These are phyloP conservation scores for Brachypodium distachyon DNA, from an alignment of 202 grass and related monocot species.

Conservation along the genomic window DNA sequence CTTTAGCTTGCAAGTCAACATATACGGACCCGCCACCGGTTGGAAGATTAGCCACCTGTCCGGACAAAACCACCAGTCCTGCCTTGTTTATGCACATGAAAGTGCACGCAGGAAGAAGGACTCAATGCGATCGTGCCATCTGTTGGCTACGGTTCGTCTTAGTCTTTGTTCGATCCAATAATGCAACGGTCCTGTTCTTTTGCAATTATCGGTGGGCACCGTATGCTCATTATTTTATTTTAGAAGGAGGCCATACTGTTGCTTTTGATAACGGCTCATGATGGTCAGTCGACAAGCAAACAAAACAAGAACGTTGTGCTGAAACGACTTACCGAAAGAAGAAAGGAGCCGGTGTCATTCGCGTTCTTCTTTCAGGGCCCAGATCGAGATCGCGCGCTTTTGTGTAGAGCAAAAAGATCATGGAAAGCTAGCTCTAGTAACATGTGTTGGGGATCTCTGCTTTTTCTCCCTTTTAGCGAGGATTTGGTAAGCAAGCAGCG, in stretches of 20 bases:
- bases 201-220: constrained; percentile 15
- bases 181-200: constrained; percentile 8
- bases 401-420: not conserved
- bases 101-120: not conserved
- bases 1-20: constrained; percentile 15
- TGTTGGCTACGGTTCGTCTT: not conserved
- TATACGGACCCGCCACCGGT: not conserved
- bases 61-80: not conserved
- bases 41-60: constrained; percentile 27
- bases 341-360: constrained; percentile 4
- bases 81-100: constrained; percentile 29
- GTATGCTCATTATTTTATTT: constrained; percentile 3
- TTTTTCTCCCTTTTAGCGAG: not conserved
- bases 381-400: not conserved
- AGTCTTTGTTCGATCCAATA: not conserved
- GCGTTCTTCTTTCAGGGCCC: not conserved
- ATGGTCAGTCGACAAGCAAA: not conserved
- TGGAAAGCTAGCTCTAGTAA: not conserved
- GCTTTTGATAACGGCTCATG: constrained; percentile 20
- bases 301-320: not conserved
- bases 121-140: not conserved
- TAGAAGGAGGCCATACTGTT: not conserved
- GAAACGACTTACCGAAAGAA: constrained; percentile 3
- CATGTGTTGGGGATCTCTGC: not conserved
- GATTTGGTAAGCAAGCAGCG: not conserved